Evolutionary conservation across 139 green algal species (phyloP), one percentile per base, ranked within the genome.

Genomic region (Pseudopediastrum boryanum): DNA sequence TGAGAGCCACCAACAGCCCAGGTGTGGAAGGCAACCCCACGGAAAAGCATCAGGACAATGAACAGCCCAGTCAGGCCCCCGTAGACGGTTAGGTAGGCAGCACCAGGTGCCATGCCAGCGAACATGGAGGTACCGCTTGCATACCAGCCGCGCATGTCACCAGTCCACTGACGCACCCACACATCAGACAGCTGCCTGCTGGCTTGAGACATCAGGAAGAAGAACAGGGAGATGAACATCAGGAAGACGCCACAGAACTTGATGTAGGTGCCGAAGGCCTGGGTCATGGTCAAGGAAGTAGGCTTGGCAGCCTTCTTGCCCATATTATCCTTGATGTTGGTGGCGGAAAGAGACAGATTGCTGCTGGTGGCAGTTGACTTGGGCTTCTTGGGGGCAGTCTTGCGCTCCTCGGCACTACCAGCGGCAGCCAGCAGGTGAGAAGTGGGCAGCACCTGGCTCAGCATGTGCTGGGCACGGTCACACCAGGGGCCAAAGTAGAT

Each of bases 401-500:
- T 78, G 4, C 74, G 78, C 64, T 83, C 48, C 82, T 89, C 85
- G 25, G 84, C 82, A 46, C 65, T 71, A 52, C 85, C 85, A 6
- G 82, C 79, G 43, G 85, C 79, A 39, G 84, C 82, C 66, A 89
- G 79, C 79, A 89, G 75, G 78, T 89, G 83, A 41, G 58, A 75
- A 58, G 79, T 74, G 71, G 85, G 85, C 39, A 89, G 79, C 44
- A 86, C 79, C 71, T 75, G 78, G 79, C 64, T 77, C 63, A 89
- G 82, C 66, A 87, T 69, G 50, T 82, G 21, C 50, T 81, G 78
- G 23, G 85, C 85, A 12, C 70, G 63, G 3, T 41, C 42, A 59
- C 82, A 85, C 78, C 82, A 91, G 79, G 82, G 85, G 46, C 87
- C 87, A 71, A 91, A 91, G 80, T 91, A 91, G 48, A 82, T 56